Percentiles rank a stretch among this genome's conserved stretches.
phyloP scores from a whole-genome alignment of 352 stramenopile genomes.

The Pythium grandisporangium region DNA sequence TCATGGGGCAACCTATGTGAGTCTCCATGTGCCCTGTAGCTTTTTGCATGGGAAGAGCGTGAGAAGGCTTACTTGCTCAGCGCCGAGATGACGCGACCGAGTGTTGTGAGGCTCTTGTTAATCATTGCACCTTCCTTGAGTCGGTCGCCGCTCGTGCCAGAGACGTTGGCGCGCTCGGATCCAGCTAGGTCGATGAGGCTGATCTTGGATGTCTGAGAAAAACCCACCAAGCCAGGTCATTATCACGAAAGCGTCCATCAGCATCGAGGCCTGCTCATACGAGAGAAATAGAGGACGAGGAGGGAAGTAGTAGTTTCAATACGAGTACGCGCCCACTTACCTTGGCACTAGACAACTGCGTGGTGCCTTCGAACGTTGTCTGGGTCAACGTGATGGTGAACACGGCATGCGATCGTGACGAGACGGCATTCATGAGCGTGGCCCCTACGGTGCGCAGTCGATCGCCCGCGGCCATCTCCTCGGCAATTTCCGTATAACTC shows the following conservation, averaged over 20 bases:
- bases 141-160: constrained; percentile 75
- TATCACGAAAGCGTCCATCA: no score
- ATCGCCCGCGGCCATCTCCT: constrained; percentile 84
- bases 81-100: constrained; percentile 83
- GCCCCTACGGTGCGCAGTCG: constrained; percentile 92
- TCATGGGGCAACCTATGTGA: no score
- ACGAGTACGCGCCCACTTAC: no score
- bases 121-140: constrained; percentile 90
- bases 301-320: no score
- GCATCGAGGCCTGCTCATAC: no score
- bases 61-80: constrained; percentile 65
- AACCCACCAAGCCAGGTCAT: no score
- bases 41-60: no score
- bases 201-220: no score
- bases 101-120: constrained; percentile 87
- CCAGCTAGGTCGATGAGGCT: constrained; percentile 81
- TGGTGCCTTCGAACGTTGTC: constrained; percentile 49
- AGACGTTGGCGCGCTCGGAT: constrained; percentile 72
- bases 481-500: constrained; percentile 72
- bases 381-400: constrained; percentile 94
- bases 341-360: constrained; percentile 57
- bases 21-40: no score
- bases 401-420: constrained; percentile 93
- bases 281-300: no score
- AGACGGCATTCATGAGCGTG: constrained; percentile 96